These are phyloP conservation scores for Trypanosoma congolense DNA, from an alignment of 208 protist genomes.

Conservation along the genomic window DNA sequence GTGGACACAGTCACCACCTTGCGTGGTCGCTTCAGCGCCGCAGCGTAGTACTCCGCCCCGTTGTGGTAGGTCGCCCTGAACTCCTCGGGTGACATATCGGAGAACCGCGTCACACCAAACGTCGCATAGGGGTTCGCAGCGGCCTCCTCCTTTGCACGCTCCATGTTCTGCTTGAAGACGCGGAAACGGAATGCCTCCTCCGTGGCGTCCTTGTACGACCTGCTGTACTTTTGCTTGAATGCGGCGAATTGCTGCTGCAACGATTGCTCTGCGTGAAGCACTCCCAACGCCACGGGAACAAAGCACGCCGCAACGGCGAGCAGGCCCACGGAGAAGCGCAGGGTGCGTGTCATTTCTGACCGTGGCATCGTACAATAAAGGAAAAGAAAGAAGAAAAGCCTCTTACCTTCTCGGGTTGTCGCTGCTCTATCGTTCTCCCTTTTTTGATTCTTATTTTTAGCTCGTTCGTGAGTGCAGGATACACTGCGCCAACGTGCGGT, in stretches of 20 bases:
- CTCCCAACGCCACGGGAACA: not conserved
- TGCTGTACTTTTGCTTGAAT: slow-evolving; percentile 9
- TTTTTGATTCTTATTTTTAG: too few species aligned
- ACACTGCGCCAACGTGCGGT: too few species aligned
- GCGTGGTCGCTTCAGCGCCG: not conserved
- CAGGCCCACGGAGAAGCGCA: not conserved
- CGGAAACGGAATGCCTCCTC: slow-evolving; percentile 6
- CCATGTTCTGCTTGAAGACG: slow-evolving; percentile 4
- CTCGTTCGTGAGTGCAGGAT: too few species aligned
- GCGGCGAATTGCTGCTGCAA: not conserved
- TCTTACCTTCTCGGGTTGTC: too few species aligned
- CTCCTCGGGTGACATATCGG: slow-evolving; percentile 2
- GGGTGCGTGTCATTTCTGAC: not conserved
- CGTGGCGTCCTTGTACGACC: not conserved
- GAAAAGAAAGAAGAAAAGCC: too few species aligned
- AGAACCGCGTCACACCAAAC: slow-evolving; percentile 6
- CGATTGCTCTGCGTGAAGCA: not conserved
- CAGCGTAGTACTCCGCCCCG: not conserved
- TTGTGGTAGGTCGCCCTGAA: slow-evolving; percentile 4
- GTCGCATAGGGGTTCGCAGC: slow-evolving; percentile 4
- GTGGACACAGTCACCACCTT: not conserved
- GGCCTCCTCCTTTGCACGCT: not conserved
- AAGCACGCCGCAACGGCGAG: slow-evolving; percentile 1
- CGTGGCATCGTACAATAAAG: not conserved
- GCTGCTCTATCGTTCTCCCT: too few species aligned